A percentile compares a stretch with the other conserved stretches of the same genome.
Evolutionary conservation across 306 rosid species (phyloP).

Genomic region (Hippophae tibetana): DNA sequence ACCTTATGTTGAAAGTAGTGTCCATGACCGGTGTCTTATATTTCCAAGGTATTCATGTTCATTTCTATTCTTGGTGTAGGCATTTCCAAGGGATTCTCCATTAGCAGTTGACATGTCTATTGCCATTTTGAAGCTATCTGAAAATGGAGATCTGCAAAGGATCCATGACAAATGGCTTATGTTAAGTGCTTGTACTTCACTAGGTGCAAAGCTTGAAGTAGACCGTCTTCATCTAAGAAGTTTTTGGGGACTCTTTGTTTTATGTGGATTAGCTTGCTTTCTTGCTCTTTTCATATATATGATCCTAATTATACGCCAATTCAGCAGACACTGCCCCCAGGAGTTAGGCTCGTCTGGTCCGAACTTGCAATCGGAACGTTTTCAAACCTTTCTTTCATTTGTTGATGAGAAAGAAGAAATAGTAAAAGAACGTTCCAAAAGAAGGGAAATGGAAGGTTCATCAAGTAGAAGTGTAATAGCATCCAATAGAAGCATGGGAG

Average conservation of each 20-base stretch:
- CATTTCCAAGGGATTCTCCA: slow-evolving; percentile 81
- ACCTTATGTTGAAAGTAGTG: too few species aligned
- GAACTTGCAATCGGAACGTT: slow-evolving; percentile 23
- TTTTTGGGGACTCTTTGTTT: slow-evolving; percentile 73
- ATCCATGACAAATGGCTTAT: slow-evolving; percentile 94
- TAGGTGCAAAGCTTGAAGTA: slow-evolving; percentile 48
- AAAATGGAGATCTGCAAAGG: slow-evolving; percentile 80
- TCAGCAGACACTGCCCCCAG: slow-evolving; percentile 30
- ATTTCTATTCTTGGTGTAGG: slow-evolving; percentile 34
- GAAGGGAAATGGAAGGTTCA: slow-evolving; percentile 45
- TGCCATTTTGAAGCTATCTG: slow-evolving; percentile 63
- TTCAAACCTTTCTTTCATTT: slow-evolving; percentile 62
- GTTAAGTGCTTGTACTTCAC: slow-evolving; percentile 64
- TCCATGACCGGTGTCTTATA: too few species aligned
- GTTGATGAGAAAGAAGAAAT: slow-evolving; percentile 62
- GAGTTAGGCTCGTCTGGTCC: slow-evolving; percentile 18
- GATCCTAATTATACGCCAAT: slow-evolving; percentile 42
- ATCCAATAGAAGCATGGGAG: slow-evolving; percentile 5
- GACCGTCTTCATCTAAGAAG: slow-evolving; percentile 67
- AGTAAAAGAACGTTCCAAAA: slow-evolving; percentile 37
- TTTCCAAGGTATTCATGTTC: neutral
- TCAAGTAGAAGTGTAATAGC: slow-evolving; percentile 25
- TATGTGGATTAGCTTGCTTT: slow-evolving; percentile 63
- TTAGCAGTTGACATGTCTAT: slow-evolving; percentile 81
- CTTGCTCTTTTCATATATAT: slow-evolving; percentile 51